Base-by-base conservation (phyloP, 352 stramenopile genomes). In the Phytophthora quininea region DNA sequence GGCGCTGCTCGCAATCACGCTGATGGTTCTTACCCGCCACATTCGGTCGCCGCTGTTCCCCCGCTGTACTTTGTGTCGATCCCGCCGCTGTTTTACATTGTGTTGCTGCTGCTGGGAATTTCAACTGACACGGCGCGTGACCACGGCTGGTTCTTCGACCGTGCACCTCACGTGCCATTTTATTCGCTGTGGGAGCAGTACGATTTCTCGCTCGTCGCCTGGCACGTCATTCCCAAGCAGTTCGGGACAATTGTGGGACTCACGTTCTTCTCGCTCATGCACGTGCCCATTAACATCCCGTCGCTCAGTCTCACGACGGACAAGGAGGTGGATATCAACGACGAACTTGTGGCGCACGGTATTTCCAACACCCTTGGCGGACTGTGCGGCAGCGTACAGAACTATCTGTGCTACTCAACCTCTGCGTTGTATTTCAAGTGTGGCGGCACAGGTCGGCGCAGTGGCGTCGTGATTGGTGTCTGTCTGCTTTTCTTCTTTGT, bases 201-300 rank as follows among this genome's bases (percentile, higher is more conserved):
- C 52, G 69, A 90, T 40, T 89, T 93, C 30, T 80, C 60, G 4
- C 70, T 78, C 0, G 79, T 95, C 8, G 81, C 69, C 3, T 95
- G 88, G 88, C 57, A 74, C 27, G 75, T 92, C 1, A 91, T 95
- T 51, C 84, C 85, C 0, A 90, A 88, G 63, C 86, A 93, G 50
- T 72, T 80, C 14, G 82, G 83, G 37, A 93, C 86, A 27, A 87
- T 98, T 50, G 32, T 98, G 1, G 88, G 90, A 0, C 79, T 98
- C 40, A 92, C 88, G 12, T 79, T 97, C 46, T 99, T 98, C 74
- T 97, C 89, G 49, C 79, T 98, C 45, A 97, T 98, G 82, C 92
- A 98, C 73, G 96, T 98, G 38, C 96, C 96, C 0, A 98, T 99
- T 56, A 98, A 98, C 65, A 98, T 98, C 64, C 95, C 96, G 50